Conservation (phyloP, 1,284 basidiomycete genomes). For the Cutaneotrichosporon sp. region DNA sequence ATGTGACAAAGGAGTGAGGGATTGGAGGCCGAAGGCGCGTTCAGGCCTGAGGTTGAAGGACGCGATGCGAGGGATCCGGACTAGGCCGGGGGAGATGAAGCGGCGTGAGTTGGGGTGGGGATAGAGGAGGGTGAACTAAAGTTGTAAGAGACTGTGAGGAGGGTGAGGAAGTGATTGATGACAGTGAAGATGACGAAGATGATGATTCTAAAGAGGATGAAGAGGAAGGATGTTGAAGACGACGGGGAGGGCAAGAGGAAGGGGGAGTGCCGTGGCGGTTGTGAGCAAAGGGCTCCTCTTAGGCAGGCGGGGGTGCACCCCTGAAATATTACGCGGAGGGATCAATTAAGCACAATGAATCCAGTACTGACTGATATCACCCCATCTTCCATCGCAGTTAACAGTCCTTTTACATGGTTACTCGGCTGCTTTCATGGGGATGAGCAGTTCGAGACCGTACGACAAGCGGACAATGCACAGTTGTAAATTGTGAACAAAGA, state of each 20-base stretch:
- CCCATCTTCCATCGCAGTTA: neutral
- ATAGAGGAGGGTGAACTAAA: neutral
- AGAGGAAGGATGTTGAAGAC: neutral
- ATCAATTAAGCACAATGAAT: neutral
- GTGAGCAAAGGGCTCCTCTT: neutral
- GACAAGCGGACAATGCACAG: neutral
- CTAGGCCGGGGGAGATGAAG: conserved; percentile 1
- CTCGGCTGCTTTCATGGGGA: neutral
- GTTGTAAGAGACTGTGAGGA: neutral
- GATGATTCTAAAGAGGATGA: conserved; percentile 1
- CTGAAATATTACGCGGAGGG: neutral
- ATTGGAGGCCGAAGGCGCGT: neutral
- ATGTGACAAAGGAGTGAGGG: conserved; percentile 3
- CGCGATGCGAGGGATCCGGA: neutral
- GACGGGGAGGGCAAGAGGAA: no score
- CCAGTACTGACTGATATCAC: neutral
- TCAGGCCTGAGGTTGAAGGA: neutral
- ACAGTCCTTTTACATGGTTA: neutral
- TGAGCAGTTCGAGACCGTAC: neutral
- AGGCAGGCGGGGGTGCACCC: neutral
- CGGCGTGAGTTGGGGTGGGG: neutral
- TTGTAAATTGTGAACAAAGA: neutral
- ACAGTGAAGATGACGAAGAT: conserved; percentile 15
- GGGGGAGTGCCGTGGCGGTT: no score
- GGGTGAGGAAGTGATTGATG: conserved; percentile 3